phyloP scores from a whole-genome alignment of 2,329 filamentous ascomycete genomes.

The Diaporthe sp. region DNA sequence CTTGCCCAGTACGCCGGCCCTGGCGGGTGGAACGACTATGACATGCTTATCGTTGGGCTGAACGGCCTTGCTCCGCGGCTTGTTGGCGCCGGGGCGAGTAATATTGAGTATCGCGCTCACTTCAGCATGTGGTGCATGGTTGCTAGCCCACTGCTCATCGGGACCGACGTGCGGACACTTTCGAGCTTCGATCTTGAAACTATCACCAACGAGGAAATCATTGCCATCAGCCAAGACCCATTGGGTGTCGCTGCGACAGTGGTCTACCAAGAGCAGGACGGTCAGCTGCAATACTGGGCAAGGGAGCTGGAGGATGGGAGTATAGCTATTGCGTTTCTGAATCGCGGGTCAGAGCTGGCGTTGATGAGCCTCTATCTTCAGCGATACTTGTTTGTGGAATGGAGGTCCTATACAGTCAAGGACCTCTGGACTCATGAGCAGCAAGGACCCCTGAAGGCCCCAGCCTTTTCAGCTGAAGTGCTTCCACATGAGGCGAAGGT shows the following conservation, averaged over 20 bases:
- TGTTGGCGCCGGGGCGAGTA: conserved; percentile 33
- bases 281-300: conserved; percentile 34
- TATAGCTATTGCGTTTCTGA: conserved; percentile 32
- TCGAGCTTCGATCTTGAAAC: conserved; percentile 32
- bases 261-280: conserved; percentile 27
- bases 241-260: conserved; percentile 15
- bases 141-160: conserved; percentile 31
- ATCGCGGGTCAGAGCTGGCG: conserved; percentile 27
- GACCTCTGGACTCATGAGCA: conserved; percentile 36
- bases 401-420: conserved; percentile 34
- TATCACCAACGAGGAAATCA: conserved; percentile 35
- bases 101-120: conserved; percentile 34
- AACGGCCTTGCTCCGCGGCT: conserved; percentile 24
- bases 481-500: conserved; percentile 37
- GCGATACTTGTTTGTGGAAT: conserved; percentile 32
- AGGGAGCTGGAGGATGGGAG: conserved; percentile 27
- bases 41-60: conserved; percentile 37
- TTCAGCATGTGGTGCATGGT: conserved; percentile 37
- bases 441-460: conserved; percentile 18
- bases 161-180: conserved; percentile 15
- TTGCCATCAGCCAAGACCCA: conserved; percentile 35
- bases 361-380: conserved; percentile 31
- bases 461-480: conserved; percentile 36
- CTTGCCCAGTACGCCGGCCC: conserved; percentile 25
- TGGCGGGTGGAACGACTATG: conserved; percentile 39